Evolutionary conservation across 305 asterid species (phyloP), one percentile per base, ranked within the genome.

Genomic region (Euphrasia arctica): DNA sequence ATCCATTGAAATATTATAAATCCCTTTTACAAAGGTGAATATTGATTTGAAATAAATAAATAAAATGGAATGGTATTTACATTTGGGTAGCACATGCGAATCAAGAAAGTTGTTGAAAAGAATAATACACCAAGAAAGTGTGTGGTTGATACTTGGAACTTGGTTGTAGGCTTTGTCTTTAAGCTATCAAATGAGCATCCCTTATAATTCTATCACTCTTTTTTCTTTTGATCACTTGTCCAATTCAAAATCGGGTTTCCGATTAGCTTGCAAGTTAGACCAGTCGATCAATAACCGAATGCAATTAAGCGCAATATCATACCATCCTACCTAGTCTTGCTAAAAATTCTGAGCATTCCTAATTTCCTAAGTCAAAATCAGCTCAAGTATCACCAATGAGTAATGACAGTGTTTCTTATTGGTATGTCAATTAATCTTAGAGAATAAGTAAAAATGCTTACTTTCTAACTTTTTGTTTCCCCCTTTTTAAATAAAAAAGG

Each of bases 131-230:
- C 47, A 41, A 41, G 11, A 45, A 43, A 43, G 60, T 45, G 45
- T n/a, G 62, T 54, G 60, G 50, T 43, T 18, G 22, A 2, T 43
- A 12, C 15, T 58, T 18, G 47, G 62, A 10, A 12, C 15, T 58
- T 18, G 47, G 62, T 63, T 34, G 58, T 49, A 41, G 9, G 57
- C 65, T 72, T 66, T 66, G 76, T 62, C 72, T 47, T 11, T 54
- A 62, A 66, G 77, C 54, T 55, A 66, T 15, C 63, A 57, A 57
- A 6, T 36, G 60, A 45, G 36, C 42, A 18, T 15, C n/a, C 49
- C 29, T 59, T 51, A 45, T 25, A 25, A 25, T 25, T n/a, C 62
- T 49, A 34, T 65, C 15, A 48, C 34, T 42, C 45, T 18, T 27
- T 59, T 8, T 14, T 49, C 6, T 32, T 32, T 2, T 12, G 31